Evolutionary conservation across 2,329 filamentous ascomycete species (phyloP).

Genomic region (Penicillium glabrum): DNA sequence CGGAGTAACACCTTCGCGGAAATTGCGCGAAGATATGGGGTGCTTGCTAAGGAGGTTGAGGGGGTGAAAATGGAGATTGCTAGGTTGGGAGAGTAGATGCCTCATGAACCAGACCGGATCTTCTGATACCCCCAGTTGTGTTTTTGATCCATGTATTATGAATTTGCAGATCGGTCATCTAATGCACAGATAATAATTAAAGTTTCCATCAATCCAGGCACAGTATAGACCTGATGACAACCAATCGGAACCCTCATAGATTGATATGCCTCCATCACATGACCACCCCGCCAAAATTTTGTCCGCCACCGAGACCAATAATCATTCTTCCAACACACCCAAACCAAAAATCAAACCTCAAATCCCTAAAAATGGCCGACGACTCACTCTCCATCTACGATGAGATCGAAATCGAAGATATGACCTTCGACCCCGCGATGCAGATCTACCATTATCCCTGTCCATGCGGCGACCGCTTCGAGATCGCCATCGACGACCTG

Average conservation of each 20-base stretch:
- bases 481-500: slow-evolving; percentile 82
- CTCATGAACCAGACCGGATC: background rate
- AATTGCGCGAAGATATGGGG: slow-evolving; percentile 40
- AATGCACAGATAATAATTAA: background rate
- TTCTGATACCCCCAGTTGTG: no score
- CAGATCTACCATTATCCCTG: slow-evolving; percentile 96
- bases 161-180: background rate
- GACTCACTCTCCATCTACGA: slow-evolving; percentile 79
- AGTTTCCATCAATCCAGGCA: background rate
- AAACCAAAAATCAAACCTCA: background rate
- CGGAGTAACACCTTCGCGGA: slow-evolving; percentile 30
- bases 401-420: slow-evolving; percentile 98
- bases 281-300: slow-evolving; percentile 17
- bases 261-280: slow-evolving; percentile 25
- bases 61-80: slow-evolving; percentile 33
- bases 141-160: no score
- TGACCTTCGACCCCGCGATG: slow-evolving; percentile 80
- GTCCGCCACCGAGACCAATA: slow-evolving; percentile 11
- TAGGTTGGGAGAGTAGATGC: slow-evolving; percentile 14
- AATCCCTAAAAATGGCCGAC: slow-evolving; percentile 54
- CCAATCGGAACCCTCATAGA: background rate
- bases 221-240: background rate
- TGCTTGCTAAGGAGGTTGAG: slow-evolving; percentile 39
- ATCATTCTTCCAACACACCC: background rate
- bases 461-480: slow-evolving; percentile 94